Evolutionary conservation across 352 stramenopile species (phyloP).

Genomic region (Globisporangium viniferum): DNA sequence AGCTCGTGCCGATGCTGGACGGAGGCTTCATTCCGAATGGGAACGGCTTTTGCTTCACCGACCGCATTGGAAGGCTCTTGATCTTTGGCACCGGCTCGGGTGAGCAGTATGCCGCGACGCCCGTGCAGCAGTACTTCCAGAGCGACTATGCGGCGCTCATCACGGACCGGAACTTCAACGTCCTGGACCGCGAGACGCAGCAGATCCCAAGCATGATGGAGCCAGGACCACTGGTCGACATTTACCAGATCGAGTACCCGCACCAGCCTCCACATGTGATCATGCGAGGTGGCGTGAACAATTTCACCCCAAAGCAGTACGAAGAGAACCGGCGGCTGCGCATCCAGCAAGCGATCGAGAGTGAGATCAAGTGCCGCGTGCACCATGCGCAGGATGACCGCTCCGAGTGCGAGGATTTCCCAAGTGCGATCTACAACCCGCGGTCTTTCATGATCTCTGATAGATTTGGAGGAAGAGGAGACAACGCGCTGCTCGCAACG

Average conservation of each 20-base stretch:
- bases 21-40: slow-evolving; percentile 66
- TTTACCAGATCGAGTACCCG: slow-evolving; percentile 68
- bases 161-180: slow-evolving; percentile 86
- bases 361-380: slow-evolving; percentile 59
- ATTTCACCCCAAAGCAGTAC: slow-evolving; percentile 30
- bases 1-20: slow-evolving; percentile 72
- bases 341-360: slow-evolving; percentile 65
- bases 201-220: slow-evolving; percentile 84
- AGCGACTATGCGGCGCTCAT: slow-evolving; percentile 89
- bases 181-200: slow-evolving; percentile 86
- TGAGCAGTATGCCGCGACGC: slow-evolving; percentile 52
- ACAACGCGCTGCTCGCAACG: slow-evolving; percentile 21
- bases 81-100: slow-evolving; percentile 79
- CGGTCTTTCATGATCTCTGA: slow-evolving; percentile 4
- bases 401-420: slow-evolving; percentile 49
- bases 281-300: slow-evolving; percentile 15
- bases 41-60: slow-evolving; percentile 74
- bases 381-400: slow-evolving; percentile 42
- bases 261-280: slow-evolving; percentile 63
- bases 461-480: slow-evolving; percentile 16
- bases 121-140: slow-evolving; percentile 87
- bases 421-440: slow-evolving; percentile 34
- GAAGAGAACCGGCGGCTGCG: slow-evolving; percentile 61
- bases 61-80: slow-evolving; percentile 74
- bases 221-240: slow-evolving; percentile 69